These are phyloP conservation scores for Heimioporus retisporus DNA, from an alignment of 1,284 basidiomycete genomes.

Conservation along the genomic window DNA sequence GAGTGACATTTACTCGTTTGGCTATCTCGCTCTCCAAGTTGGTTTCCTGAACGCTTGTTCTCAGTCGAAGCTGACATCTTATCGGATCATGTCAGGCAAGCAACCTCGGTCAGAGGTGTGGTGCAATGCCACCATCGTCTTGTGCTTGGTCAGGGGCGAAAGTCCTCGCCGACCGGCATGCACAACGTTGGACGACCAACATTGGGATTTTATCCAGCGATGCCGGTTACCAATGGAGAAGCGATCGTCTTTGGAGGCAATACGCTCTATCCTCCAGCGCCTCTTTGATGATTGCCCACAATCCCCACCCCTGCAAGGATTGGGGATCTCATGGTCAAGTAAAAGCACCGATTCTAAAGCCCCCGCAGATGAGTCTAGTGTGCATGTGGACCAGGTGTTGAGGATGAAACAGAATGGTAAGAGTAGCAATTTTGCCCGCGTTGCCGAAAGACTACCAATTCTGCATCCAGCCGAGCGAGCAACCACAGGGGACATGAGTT, in stretches of 20 bases:
- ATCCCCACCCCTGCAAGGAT: background rate
- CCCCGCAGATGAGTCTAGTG: too few species aligned
- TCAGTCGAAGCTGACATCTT: background rate
- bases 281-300: background rate
- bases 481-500: too few species aligned
- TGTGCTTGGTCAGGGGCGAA: constrained; percentile 8
- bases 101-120: background rate
- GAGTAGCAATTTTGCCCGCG: too few species aligned
- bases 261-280: background rate
- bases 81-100: constrained; percentile 3
- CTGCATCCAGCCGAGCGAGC: too few species aligned
- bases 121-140: background rate
- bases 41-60: too few species aligned
- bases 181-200: background rate
- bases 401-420: too few species aligned
- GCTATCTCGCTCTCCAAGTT: too few species aligned
- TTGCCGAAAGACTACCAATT: too few species aligned
- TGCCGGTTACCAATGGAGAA: background rate
- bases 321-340: background rate
- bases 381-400: too few species aligned
- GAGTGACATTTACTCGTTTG: constrained; percentile 1
- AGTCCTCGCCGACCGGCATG: constrained; percentile 4
- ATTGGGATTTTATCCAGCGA: constrained; percentile 2
- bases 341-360: too few species aligned
- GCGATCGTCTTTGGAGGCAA: background rate